Conservation (phyloP, 495 filamentous ascomycete genomes). For the Hypomontagnella monticulosa region DNA sequence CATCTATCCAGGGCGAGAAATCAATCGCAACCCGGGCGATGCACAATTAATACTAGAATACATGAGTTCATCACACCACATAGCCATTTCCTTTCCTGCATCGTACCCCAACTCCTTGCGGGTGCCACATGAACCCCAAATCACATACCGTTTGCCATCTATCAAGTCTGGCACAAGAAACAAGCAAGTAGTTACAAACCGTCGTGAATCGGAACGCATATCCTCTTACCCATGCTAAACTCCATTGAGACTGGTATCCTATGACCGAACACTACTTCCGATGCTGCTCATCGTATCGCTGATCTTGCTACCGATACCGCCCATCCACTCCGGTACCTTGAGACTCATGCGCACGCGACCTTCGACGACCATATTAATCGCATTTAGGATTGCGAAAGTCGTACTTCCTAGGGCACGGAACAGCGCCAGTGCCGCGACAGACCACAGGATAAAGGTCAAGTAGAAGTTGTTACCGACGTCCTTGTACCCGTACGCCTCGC, state of each 20-base stretch:
- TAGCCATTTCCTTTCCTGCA: neutral
- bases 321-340: conserved; percentile 60
- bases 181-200: conserved; percentile 1
- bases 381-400: conserved; percentile 81
- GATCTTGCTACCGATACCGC: conserved; percentile 52
- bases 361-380: conserved; percentile 85
- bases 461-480: conserved; percentile 86
- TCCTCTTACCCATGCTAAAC: neutral
- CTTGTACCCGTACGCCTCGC: conserved; percentile 79
- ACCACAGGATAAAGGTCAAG: conserved; percentile 91
- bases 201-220: conserved; percentile 13
- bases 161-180: neutral
- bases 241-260: neutral
- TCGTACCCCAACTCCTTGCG: conserved; percentile 10
- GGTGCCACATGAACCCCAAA: conserved; percentile 4
- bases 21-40: neutral
- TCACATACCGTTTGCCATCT: neutral
- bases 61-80: neutral
- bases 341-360: conserved; percentile 74
- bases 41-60: conserved; percentile 7
- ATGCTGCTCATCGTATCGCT: conserved; percentile 54
- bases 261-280: conserved; percentile 48
- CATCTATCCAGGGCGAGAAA: no score
- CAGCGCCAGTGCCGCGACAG: conserved; percentile 83
- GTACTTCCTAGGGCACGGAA: conserved; percentile 85